phyloP scores from a whole-genome alignment of 805 yeast species.

The Blastobotrys chiropterorum region DNA sequence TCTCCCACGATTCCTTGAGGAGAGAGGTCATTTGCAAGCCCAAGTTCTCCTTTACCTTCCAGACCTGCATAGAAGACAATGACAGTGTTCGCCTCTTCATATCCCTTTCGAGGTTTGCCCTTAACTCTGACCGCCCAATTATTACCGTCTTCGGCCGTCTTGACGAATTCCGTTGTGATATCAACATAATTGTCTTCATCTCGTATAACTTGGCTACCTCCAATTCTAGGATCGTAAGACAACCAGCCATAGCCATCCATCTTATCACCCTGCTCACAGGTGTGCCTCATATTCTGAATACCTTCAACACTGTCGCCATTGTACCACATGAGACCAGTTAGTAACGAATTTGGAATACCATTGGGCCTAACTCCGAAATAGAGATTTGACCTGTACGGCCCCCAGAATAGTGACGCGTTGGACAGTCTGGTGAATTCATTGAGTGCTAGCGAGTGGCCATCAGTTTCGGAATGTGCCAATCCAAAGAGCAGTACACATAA shows the following conservation, averaged over 20 bases:
- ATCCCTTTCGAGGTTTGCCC: slow-evolving; percentile 51
- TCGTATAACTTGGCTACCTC: slow-evolving; percentile 71
- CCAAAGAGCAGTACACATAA: not conserved
- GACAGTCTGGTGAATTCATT: slow-evolving; percentile 34
- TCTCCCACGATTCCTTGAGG: slow-evolving; percentile 26
- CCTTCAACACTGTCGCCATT: slow-evolving; percentile 53
- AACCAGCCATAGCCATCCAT: slow-evolving; percentile 78
- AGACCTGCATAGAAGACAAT: slow-evolving; percentile 74
- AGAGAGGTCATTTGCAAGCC: slow-evolving; percentile 23
- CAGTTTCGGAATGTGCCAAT: not conserved
- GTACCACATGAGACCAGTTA: slow-evolving; percentile 87
- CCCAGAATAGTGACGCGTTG: slow-evolving; percentile 68
- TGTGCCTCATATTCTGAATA: slow-evolving; percentile 56
- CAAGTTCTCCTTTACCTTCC: slow-evolving; percentile 47
- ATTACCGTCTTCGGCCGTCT: slow-evolving; percentile 58
- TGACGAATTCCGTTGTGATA: slow-evolving; percentile 68
- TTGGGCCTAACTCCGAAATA: slow-evolving; percentile 85
- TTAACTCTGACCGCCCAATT: slow-evolving; percentile 71
- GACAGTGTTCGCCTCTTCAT: slow-evolving; percentile 43
- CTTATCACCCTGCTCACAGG: slow-evolving; percentile 66
- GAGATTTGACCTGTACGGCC: slow-evolving; percentile 82
- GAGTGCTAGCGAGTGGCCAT: not conserved
- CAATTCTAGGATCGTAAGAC: slow-evolving; percentile 78
- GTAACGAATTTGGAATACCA: slow-evolving; percentile 59
- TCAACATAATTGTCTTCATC: slow-evolving; percentile 61